phyloP scores from a whole-genome alignment of 1,284 basidiomycete genomes.

The Schizopora paradoxa region DNA sequence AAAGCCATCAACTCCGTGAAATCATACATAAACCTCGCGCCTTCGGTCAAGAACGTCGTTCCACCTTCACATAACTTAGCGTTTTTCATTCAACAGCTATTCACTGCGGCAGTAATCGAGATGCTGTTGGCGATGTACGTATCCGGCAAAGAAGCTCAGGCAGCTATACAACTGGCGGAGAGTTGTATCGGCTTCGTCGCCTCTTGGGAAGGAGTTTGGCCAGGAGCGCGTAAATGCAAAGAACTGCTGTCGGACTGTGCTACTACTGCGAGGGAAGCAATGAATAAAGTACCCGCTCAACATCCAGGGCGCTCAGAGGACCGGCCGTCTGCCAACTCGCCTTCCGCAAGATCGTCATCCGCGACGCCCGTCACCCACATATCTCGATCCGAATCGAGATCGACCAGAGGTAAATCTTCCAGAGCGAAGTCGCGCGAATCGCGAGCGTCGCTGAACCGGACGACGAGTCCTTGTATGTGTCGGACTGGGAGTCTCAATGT shows the following conservation, averaged over 20 bases:
- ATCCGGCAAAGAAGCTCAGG: slow-evolving; percentile 59
- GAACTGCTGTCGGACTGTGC: slow-evolving; percentile 67
- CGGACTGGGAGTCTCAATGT: too few relatives aligned
- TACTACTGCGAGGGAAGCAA: slow-evolving; percentile 63
- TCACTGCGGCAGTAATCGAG: slow-evolving; percentile 86
- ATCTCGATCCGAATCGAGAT: slow-evolving; percentile 50
- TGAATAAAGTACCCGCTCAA: slow-evolving; percentile 30
- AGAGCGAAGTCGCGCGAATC: slow-evolving; percentile 55
- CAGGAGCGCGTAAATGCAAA: slow-evolving; percentile 81
- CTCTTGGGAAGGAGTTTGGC: slow-evolving; percentile 85
- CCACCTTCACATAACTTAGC: slow-evolving; percentile 85
- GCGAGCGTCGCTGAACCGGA: slow-evolving; percentile 9
- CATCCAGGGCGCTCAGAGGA: slow-evolving; percentile 1
- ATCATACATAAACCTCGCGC: slow-evolving; percentile 78
- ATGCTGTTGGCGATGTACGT: slow-evolving; percentile 85
- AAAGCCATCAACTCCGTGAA: slow-evolving; percentile 77
- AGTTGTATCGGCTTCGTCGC: slow-evolving; percentile 67
- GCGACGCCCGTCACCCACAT: slow-evolving; percentile 32
- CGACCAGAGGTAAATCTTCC: slow-evolving; percentile 48
- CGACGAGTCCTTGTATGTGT: too few relatives aligned
- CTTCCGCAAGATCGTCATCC: slow-evolving; percentile 13
- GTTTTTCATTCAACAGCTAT: slow-evolving; percentile 88
- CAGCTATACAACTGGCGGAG: slow-evolving; percentile 80
- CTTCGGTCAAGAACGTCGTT: slow-evolving; percentile 79
- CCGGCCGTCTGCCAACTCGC: slow-evolving; percentile 3